These are phyloP conservation scores for Tremella mesenterica DNA, from an alignment of 768 basidiomycete genomes.

Conservation along the genomic window DNA sequence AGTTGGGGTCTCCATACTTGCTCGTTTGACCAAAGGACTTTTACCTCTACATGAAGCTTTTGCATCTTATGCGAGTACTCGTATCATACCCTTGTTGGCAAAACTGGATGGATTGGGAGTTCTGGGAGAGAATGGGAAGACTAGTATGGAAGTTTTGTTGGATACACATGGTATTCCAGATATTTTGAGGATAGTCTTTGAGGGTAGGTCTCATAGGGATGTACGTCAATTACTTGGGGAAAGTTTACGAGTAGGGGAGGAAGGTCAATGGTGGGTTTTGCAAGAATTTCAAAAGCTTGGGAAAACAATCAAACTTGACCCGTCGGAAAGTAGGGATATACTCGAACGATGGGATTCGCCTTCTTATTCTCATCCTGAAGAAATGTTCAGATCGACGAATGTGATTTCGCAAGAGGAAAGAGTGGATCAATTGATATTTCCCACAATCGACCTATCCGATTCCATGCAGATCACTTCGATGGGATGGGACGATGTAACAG, in stretches of 20 bases:
- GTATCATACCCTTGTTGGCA: constrained; percentile 21
- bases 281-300: constrained; percentile 1
- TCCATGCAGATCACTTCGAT: neutral
- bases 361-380: no score
- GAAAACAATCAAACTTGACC: neutral
- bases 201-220: constrained; percentile 20
- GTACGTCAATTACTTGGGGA: constrained; percentile 20
- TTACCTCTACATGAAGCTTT: constrained; percentile 23
- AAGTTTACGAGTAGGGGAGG: constrained; percentile 11
- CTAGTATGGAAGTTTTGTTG: constrained; percentile 6
- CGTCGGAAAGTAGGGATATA: constrained; percentile 15
- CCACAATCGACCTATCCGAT: neutral
- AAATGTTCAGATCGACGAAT: no score
- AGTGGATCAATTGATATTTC: no score
- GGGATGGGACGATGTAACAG: neutral
- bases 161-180: constrained; percentile 23
- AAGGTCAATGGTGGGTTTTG: constrained; percentile 23
- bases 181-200: constrained; percentile 22
- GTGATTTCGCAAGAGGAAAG: no score
- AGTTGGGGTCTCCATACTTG: constrained; percentile 22
- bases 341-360: constrained; percentile 20
- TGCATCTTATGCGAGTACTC: constrained; percentile 13
- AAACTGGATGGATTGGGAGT: constrained; percentile 28
- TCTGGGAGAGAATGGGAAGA: constrained; percentile 8
- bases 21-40: constrained; percentile 16